Evolutionary conservation across 495 filamentous ascomycete genomes (phyloP).

Genomic region (Tuber indicum): DNA sequence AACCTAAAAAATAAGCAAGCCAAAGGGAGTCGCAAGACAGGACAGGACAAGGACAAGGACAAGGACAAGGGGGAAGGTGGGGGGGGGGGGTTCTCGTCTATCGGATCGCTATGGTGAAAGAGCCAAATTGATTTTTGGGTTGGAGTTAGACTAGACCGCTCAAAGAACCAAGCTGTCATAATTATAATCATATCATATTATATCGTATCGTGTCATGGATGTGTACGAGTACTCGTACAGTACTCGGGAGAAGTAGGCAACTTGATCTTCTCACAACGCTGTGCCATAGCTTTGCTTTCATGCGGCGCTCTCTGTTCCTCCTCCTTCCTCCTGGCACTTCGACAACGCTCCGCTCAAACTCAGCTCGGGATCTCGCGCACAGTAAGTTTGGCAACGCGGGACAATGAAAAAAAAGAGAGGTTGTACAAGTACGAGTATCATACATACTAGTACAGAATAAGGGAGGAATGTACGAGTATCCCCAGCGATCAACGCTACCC

Average conservation of each 20-base stretch:
- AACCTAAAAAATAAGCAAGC: background rate
- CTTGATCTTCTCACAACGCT: background rate
- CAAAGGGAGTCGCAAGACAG: background rate
- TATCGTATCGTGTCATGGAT: background rate
- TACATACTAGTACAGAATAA: background rate
- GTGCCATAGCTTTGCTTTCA: background rate
- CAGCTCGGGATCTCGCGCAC: background rate
- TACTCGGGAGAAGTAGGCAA: background rate
- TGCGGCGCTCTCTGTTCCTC: background rate
- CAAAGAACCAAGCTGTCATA: conserved; percentile 6
- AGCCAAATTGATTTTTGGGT: background rate
- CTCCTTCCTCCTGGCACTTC: background rate
- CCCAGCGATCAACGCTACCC: background rate
- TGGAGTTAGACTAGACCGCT: conserved; percentile 2
- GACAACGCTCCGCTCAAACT: background rate
- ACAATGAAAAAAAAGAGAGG: background rate
- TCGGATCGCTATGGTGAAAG: background rate
- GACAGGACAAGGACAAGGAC: background rate
- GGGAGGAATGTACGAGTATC: background rate
- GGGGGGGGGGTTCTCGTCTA: background rate
- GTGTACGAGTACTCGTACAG: background rate
- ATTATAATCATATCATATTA: background rate
- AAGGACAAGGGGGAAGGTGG: too few species aligned
- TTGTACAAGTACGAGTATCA: background rate
- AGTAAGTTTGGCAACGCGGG: background rate